Evolutionary conservation across 2,329 filamentous ascomycete genomes (phyloP), one percentile per base, ranked within the genome.

Genomic region (Juglanconis juglandina): DNA sequence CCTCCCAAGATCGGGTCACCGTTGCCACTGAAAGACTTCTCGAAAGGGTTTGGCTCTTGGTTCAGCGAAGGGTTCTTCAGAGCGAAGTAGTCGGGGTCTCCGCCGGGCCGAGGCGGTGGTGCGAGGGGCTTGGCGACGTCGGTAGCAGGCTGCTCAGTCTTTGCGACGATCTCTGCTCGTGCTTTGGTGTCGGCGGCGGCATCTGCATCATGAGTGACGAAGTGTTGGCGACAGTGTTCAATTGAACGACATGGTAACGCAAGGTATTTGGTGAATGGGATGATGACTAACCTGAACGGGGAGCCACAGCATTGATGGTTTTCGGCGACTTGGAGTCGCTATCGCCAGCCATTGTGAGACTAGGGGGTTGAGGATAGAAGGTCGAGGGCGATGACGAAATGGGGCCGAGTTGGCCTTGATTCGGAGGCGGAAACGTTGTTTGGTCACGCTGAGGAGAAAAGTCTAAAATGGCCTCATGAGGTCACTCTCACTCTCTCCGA

Each of bases 11-110:
- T 53, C 24, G 60, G 55, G n/a, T 53, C 56, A 52, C 81, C 84
- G 32, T 81, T 77, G 58, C 78, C 78, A 63, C 84, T 87, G 73
- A 99, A 99, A 6, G 94, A 97, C 76, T 95, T 91, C 74, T 98
- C 95, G 70, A 99, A 98, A 8, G 95, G 94, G 75, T 99, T 98
- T 62, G 92, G 92, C 79, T 98, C 95, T 73, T 90, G 84, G 68
- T 85, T 88, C 72, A 92, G 75, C 56, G 81, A 82, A 9, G 76
- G 77, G 67, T 83, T 81, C 64, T 83, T 79, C 61, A 79, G 81
- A 56, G 83, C 82, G 73, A 91, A 92, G 75, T 89, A 91, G 70
- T 92, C 88, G 51, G 86, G 65, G 64, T 70, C 83, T 82, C 32
- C 46, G 64, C 77, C 77, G 58, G 87, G 84, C 75, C 87, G 87